Percentiles rank a stretch among this genome's conserved stretches.
phyloP scores from a whole-genome alignment of 805 yeast species.

The Kuraishia cidri region DNA sequence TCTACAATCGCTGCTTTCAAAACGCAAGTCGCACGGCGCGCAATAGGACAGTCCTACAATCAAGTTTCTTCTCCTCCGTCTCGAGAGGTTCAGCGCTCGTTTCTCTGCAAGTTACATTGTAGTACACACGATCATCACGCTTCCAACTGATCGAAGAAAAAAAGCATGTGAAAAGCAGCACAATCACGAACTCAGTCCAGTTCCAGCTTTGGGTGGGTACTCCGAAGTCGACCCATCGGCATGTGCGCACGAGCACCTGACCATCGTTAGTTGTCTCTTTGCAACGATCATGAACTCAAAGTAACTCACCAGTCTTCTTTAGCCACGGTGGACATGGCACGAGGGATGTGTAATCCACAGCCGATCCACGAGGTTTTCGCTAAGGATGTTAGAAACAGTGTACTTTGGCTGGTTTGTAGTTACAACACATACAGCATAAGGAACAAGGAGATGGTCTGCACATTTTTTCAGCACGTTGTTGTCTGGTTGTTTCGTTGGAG shows the following conservation, averaged over 20 bases:
- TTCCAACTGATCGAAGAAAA: not conserved
- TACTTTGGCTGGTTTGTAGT: not conserved
- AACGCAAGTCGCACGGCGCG: too few relatives aligned
- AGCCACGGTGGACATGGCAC: constrained; percentile 26
- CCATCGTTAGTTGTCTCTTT: not conserved
- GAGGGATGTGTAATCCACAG: constrained; percentile 33
- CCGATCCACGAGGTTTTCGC: constrained; percentile 29
- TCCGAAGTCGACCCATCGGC: constrained; percentile 17
- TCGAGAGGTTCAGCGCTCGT: too few relatives aligned
- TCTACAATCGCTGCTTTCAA: too few relatives aligned
- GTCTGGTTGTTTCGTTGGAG: too few relatives aligned
- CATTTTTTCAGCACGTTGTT: too few relatives aligned
- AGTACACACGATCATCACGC: not conserved
- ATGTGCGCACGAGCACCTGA: constrained; percentile 18
- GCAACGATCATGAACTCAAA: too few relatives aligned
- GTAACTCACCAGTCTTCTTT: constrained; percentile 21
- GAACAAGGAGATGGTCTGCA: constrained; percentile 25
- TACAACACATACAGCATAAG: constrained; percentile 15
- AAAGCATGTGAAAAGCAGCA: not conserved
- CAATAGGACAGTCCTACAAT: too few relatives aligned
- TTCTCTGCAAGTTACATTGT: too few relatives aligned
- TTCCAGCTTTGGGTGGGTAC: constrained; percentile 27
- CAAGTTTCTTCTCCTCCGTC: too few relatives aligned
- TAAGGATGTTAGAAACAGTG: constrained; percentile 1
- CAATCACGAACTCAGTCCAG: too few relatives aligned